phyloP scores from a whole-genome alignment of 1,284 basidiomycete genomes.

The Trichosporon faecale region DNA sequence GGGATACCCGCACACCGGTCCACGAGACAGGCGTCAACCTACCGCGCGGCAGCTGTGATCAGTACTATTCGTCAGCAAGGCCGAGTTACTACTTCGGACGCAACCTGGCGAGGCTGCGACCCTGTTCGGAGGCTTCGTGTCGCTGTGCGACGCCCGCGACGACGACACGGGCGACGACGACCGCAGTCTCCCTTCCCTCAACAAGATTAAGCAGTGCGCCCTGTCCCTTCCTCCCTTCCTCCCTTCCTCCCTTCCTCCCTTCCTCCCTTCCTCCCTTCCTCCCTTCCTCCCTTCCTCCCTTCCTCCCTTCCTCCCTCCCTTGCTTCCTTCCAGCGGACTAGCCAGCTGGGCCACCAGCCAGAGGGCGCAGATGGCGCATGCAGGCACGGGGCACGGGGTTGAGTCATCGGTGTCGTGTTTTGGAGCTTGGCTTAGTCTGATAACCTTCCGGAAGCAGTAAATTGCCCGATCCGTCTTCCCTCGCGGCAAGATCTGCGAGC shows the following conservation, averaged over 20 bases:
- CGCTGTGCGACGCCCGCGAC: too few relatives aligned
- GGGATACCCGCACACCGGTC: background rate
- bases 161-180: too few relatives aligned
- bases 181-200: too few relatives aligned
- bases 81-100: background rate
- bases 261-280: too few relatives aligned
- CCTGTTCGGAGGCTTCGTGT: background rate
- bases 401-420: background rate
- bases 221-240: too few relatives aligned
- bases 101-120: background rate
- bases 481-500: background rate
- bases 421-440: background rate
- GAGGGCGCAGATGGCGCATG: background rate
- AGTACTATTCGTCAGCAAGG: background rate
- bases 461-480: background rate
- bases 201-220: too few relatives aligned
- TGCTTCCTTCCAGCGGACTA: too few relatives aligned
- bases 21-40: background rate
- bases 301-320: too few relatives aligned
- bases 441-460: conserved; percentile 1
- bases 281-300: too few relatives aligned
- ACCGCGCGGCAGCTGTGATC: background rate
- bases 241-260: too few relatives aligned
- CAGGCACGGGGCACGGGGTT: background rate
- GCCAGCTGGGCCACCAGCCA: too few relatives aligned